A percentile compares a stretch with the other conserved stretches of the same genome.
Conservation (phyloP, 768 basidiomycete genomes). For the Chalciporus pseudorubinellus region DNA sequence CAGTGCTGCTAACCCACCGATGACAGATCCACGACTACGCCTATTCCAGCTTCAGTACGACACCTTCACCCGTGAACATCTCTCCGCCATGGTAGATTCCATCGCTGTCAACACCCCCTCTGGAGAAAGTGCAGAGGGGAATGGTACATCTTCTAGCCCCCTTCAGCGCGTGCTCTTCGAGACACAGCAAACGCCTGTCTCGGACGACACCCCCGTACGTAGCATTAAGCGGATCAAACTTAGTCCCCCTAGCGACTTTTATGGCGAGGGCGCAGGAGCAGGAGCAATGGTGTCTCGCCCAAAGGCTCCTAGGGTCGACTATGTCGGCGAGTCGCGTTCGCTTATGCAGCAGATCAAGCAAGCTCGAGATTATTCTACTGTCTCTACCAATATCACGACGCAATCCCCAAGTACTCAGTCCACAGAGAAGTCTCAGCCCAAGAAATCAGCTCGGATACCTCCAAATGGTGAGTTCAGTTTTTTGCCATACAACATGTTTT, state of each 20-base stretch:
- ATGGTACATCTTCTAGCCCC: slow-evolving; percentile 40
- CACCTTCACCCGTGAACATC: slow-evolving; percentile 91
- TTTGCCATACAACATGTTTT: neutral
- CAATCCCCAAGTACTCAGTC: slow-evolving; percentile 27
- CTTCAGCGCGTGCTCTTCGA: slow-evolving; percentile 42
- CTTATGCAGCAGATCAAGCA: slow-evolving; percentile 81
- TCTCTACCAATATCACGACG: slow-evolving; percentile 58
- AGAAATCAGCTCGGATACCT: neutral
- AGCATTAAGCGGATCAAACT: slow-evolving; percentile 81
- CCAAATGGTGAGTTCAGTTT: slow-evolving; percentile 15
- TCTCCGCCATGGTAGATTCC: slow-evolving; percentile 91
- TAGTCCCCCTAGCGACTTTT: slow-evolving; percentile 62
- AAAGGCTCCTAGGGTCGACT: slow-evolving; percentile 53
- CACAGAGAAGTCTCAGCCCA: slow-evolving; percentile 11
- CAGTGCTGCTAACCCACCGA: slow-evolving; percentile 30
- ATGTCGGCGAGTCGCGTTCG: slow-evolving; percentile 72
- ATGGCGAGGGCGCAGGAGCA: slow-evolving; percentile 48
- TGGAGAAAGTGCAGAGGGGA: slow-evolving; percentile 44
- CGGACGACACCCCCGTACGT: slow-evolving; percentile 52
- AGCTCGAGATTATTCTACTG: slow-evolving; percentile 74
- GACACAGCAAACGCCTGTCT: slow-evolving; percentile 43
- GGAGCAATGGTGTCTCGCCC: slow-evolving; percentile 51
- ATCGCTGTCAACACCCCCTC: slow-evolving; percentile 82
- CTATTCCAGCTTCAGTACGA: slow-evolving; percentile 96
- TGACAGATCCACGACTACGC: slow-evolving; percentile 72